Conservation (phyloP, 2,329 filamentous ascomycete genomes). For the Fusarium sp. region DNA sequence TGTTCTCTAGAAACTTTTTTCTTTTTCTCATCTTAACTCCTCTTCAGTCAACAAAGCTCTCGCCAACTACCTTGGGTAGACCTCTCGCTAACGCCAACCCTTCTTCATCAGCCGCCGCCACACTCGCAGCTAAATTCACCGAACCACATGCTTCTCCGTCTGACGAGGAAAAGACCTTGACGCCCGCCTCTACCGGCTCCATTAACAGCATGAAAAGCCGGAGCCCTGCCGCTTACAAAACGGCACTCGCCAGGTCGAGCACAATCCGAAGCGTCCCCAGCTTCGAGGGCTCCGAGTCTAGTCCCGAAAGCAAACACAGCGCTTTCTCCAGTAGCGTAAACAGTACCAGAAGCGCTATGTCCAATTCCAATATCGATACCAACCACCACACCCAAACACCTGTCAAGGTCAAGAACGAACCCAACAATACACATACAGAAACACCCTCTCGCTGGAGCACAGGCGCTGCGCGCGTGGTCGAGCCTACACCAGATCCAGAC, state of each 20-base stretch:
- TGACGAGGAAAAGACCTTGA: constrained; percentile 53
- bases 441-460: constrained; percentile 53
- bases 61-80: no score
- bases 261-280: constrained; percentile 72
- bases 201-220: constrained; percentile 59
- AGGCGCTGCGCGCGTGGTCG: constrained; percentile 52
- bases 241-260: constrained; percentile 52
- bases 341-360: constrained; percentile 67
- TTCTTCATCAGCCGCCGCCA: constrained; percentile 41
- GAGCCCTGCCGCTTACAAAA: constrained; percentile 52
- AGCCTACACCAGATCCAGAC: constrained; percentile 49
- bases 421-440: constrained; percentile 46
- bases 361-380: constrained; percentile 57
- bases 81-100: constrained; percentile 37
- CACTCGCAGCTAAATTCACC: constrained; percentile 36
- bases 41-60: constrained; percentile 2
- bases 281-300: constrained; percentile 66
- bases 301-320: constrained; percentile 64
- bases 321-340: constrained; percentile 70
- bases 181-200: constrained; percentile 57
- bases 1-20: constrained; percentile 13
- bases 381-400: constrained; percentile 53
- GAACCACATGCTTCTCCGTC: constrained; percentile 51
- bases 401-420: constrained; percentile 57
- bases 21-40: constrained; percentile 9